phyloP scores from a whole-genome alignment of 495 filamentous ascomycete species.

The Aspergillus haitiensis region DNA sequence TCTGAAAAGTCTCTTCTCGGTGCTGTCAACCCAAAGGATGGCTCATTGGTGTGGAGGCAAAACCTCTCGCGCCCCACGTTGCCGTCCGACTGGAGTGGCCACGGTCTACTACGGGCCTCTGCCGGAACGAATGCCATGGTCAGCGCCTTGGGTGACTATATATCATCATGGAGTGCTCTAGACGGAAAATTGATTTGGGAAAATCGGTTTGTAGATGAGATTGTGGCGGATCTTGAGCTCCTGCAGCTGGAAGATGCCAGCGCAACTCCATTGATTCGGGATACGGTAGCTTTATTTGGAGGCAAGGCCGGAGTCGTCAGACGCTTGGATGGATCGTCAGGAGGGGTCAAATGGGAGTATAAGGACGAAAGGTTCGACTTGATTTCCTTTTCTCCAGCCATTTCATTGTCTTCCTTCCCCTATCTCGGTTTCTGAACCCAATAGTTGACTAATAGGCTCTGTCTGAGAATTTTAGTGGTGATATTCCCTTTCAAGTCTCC shows the following conservation, averaged over 20 bases:
- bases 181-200: conserved; percentile 80
- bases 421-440: not conserved
- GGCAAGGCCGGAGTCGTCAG: conserved; percentile 58
- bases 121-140: conserved; percentile 74
- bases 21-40: conserved; percentile 85
- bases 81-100: conserved; percentile 26
- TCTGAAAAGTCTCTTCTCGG: conserved; percentile 79
- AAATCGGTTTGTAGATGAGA: conserved; percentile 52
- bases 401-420: not conserved
- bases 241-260: conserved; percentile 65
- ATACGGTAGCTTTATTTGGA: conserved; percentile 68
- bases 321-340: conserved; percentile 69
- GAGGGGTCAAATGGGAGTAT: conserved; percentile 76
- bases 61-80: conserved; percentile 48
- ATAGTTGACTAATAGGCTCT: conserved; percentile 14
- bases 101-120: conserved; percentile 64
- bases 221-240: conserved; percentile 77
- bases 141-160: conserved; percentile 62
- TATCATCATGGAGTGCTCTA: conserved; percentile 81
- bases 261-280: conserved; percentile 51
- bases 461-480: conserved; percentile 46
- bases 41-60: conserved; percentile 84
- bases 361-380: conserved; percentile 56
- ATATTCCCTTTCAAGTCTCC: conserved; percentile 75
- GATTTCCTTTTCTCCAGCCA: not conserved